Evolutionary conservation across 2,329 filamentous ascomycete species (phyloP).

Genomic region (Neurospora crassa): DNA sequence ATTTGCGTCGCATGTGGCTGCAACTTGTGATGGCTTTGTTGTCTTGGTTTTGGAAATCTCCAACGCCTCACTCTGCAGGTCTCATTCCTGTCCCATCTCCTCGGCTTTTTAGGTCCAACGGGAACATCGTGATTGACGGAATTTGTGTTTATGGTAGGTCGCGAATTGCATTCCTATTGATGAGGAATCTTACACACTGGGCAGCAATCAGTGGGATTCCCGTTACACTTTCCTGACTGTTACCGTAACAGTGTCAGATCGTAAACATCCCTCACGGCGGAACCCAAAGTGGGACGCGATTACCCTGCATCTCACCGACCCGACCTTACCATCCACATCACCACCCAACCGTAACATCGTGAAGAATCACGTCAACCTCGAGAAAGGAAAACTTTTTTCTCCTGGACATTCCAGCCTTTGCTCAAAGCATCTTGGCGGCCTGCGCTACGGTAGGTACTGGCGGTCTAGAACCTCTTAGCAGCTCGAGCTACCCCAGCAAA

Average conservation of each 20-base stretch:
- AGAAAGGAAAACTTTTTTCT: not conserved
- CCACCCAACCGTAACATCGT: not conserved
- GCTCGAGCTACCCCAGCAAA: too few relatives aligned
- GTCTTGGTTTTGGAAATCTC: not conserved
- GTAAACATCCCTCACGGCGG: not conserved
- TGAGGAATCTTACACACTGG: not conserved
- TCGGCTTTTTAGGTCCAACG: not conserved
- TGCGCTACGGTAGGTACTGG: not conserved
- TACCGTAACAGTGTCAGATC: not conserved
- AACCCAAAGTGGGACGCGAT: not conserved
- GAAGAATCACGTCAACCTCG: not conserved
- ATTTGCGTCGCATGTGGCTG: not conserved
- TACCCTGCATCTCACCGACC: not conserved
- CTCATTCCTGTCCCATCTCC: not conserved
- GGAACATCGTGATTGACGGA: constrained; percentile 1
- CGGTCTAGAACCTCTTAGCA: not conserved
- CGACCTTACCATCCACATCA: not conserved
- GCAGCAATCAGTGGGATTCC: not conserved
- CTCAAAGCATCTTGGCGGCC: not conserved
- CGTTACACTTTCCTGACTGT: not conserved
- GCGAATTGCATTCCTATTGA: not conserved
- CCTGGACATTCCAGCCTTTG: not conserved
- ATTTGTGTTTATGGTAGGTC: not conserved
- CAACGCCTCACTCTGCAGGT: not conserved
- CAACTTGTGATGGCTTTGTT: not conserved